Conservation (phyloP, 257 asterid genomes). For the Plantago ovata region DNA sequence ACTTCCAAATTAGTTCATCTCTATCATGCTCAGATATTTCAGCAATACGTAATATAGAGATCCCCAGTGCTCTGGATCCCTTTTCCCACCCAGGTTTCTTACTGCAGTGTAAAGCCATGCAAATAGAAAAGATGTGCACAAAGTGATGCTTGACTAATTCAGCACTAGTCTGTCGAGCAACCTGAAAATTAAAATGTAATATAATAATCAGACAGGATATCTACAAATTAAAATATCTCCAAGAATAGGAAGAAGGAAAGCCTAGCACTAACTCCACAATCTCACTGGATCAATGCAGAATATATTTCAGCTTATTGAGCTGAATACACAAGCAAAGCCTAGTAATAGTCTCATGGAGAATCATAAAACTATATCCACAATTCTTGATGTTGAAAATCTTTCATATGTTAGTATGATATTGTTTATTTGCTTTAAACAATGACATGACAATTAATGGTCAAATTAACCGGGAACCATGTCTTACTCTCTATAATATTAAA, state of each 20-base stretch:
- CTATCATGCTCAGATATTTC: constrained; percentile 78
- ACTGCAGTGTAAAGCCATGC: constrained; percentile 87
- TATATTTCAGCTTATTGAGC: constrained; percentile 9
- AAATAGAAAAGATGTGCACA: constrained; percentile 75
- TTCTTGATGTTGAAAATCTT: too few species aligned
- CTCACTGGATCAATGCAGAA: not conserved
- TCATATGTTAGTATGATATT: too few species aligned
- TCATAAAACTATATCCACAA: too few species aligned
- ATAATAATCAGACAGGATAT: constrained; percentile 11
- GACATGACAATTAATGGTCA: too few species aligned
- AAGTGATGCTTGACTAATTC: constrained; percentile 71
- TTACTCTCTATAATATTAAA: too few species aligned
- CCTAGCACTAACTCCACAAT: constrained; percentile 18
- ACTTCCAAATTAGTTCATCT: constrained; percentile 78
- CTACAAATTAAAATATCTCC: not conserved
- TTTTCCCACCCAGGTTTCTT: constrained; percentile 63
- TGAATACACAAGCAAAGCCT: not conserved
- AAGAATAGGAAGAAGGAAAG: not conserved
- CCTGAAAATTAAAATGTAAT: constrained; percentile 38
- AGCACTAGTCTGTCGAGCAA: constrained; percentile 66
- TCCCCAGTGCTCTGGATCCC: constrained; percentile 67
- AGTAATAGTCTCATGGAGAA: too few species aligned
- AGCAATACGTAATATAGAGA: constrained; percentile 60
- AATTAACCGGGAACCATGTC: too few species aligned
- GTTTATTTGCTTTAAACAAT: too few species aligned